Base-by-base conservation (phyloP, 2,329 filamentous ascomycete genomes). In the Alternaria sp. region DNA sequence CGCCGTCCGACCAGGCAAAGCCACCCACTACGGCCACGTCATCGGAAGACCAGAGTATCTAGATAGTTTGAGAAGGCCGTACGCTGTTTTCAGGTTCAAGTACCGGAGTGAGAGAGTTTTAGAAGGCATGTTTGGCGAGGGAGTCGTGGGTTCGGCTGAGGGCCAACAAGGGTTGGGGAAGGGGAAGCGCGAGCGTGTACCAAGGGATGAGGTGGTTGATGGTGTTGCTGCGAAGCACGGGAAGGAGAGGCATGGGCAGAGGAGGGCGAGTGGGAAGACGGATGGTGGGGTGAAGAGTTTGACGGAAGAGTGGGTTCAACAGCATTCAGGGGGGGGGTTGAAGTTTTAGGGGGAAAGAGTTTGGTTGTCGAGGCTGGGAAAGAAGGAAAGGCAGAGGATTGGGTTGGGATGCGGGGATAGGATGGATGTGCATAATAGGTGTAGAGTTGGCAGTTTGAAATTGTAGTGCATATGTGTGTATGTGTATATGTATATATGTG, bases 21-120 rank as follows among this genome's bases (percentile, higher is more conserved):
- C 77, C 1, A 72, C 69, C 1, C 56, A 67, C 14, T 82, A 82
- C 55, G 61, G 68, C 2, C 80, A 82, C 59, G 65, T 67, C 0
- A 61, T 75, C 0, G 69, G 68, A 2, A 61, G 74, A 4, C 80
- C 80, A 2, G 67, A 73, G 37, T 82, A 83, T 57, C 40, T 82
- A 5, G 81, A 83, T 62, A 52, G 60, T 0, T 29, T 75, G 2
- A 69, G 70, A 1, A 65, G 53, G 14, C 72, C 75, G 24, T 83
- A 81, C 57, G 81, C 80, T 0, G 77, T 82, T 10, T 83, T 83
- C 65, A 74, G 75, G n/a, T 83, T 83, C 75, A 80, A 80, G 52
- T 83, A 82, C 57, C 75, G 80, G 3, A 77, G 72, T 17, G 56
- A 56, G 45, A 51, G 46, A 2, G 56, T 70, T 14, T 63, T 82